Conservation (phyloP, 495 filamentous ascomycete species). For the Daldinia loculata region DNA sequence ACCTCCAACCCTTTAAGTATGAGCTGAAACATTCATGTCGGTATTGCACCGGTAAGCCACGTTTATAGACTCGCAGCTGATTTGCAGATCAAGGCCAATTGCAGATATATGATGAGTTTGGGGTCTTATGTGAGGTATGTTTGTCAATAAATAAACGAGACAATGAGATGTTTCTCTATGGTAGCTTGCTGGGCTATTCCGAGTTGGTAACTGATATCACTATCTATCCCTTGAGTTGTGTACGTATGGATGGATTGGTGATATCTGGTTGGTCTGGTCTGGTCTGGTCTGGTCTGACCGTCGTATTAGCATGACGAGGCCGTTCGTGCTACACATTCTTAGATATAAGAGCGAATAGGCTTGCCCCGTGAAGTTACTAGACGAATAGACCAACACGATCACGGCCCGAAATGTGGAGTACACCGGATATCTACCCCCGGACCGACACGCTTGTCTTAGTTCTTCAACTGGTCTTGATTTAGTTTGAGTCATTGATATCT, state of each 20-base stretch:
- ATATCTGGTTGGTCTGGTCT: background rate
- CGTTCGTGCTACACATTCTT: background rate
- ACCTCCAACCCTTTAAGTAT: background rate
- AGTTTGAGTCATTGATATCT: slow-evolving; percentile 12
- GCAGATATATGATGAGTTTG: slow-evolving; percentile 1
- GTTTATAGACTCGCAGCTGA: slow-evolving; percentile 2
- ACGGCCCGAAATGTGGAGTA: background rate
- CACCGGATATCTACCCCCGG: background rate
- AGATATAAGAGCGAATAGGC: background rate
- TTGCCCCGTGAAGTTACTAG: background rate
- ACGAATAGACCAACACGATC: background rate
- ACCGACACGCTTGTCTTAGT: slow-evolving; percentile 1
- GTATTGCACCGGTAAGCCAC: slow-evolving; percentile 27
- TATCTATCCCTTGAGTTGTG: background rate
- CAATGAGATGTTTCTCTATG: background rate
- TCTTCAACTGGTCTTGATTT: background rate
- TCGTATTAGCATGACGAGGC: background rate
- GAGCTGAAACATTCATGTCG: slow-evolving; percentile 34
- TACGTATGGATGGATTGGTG: background rate
- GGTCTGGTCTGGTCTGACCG: background rate
- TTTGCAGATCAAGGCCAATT: slow-evolving; percentile 21
- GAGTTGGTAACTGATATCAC: background rate
- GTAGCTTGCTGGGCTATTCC: background rate
- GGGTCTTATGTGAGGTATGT: background rate
- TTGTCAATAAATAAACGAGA: background rate